Evolutionary conservation across 2,329 filamentous ascomycete genomes (phyloP).

Genomic region (Fusarium devonianum): DNA sequence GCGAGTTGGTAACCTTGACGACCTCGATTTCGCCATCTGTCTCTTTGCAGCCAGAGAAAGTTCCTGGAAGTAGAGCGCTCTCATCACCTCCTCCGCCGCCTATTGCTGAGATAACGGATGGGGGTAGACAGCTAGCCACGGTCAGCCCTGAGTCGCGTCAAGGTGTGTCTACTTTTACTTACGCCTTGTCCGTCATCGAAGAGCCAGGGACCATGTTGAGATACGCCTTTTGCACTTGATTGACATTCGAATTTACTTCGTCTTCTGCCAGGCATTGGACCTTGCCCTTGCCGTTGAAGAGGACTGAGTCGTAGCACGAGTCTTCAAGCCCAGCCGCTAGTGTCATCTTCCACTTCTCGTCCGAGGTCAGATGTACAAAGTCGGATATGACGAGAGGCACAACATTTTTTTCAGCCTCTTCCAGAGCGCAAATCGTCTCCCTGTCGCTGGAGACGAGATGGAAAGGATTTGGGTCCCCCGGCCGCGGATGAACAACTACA

Average conservation of each 20-base stretch:
- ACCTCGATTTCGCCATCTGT: conserved; percentile 54
- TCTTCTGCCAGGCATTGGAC: conserved; percentile 58
- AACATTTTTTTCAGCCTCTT: conserved; percentile 55
- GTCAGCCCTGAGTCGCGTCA: conserved; percentile 1
- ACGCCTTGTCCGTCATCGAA: conserved; percentile 53
- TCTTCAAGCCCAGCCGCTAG: conserved; percentile 55
- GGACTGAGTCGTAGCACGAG: conserved; percentile 65
- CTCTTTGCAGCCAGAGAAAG: conserved; percentile 57
- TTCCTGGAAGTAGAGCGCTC: conserved; percentile 50
- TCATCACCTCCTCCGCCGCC: conserved; percentile 42
- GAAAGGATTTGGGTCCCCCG: conserved; percentile 53
- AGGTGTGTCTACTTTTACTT: background rate
- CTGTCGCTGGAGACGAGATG: conserved; percentile 52
- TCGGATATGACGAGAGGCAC: conserved; percentile 62
- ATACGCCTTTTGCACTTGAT: conserved; percentile 42
- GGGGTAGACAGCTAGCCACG: conserved; percentile 33
- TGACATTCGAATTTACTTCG: conserved; percentile 51
- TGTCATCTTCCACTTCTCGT: conserved; percentile 54
- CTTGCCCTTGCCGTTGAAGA: conserved; percentile 68
- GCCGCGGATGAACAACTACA: conserved; percentile 56
- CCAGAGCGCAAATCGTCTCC: conserved; percentile 52
- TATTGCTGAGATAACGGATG: conserved; percentile 51
- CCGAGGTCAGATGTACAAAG: conserved; percentile 61
- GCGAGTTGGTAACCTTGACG: conserved; percentile 51
- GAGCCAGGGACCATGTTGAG: conserved; percentile 42